A percentile compares a stretch with the other conserved stretches of the same genome.
Evolutionary conservation across 2,329 filamentous ascomycete genomes (phyloP).

Genomic region (Apiospora malaysiana): DNA sequence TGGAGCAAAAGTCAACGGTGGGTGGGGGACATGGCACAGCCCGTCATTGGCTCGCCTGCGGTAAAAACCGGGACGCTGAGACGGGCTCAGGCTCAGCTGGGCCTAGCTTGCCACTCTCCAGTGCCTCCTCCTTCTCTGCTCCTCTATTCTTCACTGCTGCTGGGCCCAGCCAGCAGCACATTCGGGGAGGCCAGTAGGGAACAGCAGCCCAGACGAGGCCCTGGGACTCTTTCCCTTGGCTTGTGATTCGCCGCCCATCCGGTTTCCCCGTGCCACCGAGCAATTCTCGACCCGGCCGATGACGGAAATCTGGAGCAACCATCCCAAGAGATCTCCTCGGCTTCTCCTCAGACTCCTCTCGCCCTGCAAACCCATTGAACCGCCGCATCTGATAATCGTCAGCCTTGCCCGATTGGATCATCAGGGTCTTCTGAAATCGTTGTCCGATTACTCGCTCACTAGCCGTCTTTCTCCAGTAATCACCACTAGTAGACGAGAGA

Average conservation of each 20-base stretch:
- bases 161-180: too few relatives aligned
- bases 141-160: background rate
- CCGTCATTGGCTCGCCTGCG: background rate
- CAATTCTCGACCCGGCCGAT: background rate
- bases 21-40: background rate
- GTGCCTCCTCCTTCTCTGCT: background rate
- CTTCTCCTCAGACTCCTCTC: slow-evolving; percentile 8
- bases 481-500: background rate
- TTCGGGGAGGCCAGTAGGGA: too few relatives aligned
- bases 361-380: background rate
- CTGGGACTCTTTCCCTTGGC: background rate
- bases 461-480: background rate
- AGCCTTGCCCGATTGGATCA: slow-evolving; percentile 12
- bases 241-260: slow-evolving; percentile 16
- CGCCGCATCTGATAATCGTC: slow-evolving; percentile 5
- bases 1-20: background rate
- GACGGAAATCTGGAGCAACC: slow-evolving; percentile 11
- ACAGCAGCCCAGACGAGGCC: background rate
- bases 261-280: slow-evolving; percentile 12
- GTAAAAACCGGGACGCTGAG: background rate
- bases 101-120: slow-evolving; percentile 8
- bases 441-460: background rate
- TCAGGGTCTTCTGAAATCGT: background rate
- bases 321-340: slow-evolving; percentile 7
- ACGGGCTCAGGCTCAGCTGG: slow-evolving; percentile 6